phyloP scores from a whole-genome alignment of 2,329 filamentous ascomycete species.

The Elsinoe necatrix region DNA sequence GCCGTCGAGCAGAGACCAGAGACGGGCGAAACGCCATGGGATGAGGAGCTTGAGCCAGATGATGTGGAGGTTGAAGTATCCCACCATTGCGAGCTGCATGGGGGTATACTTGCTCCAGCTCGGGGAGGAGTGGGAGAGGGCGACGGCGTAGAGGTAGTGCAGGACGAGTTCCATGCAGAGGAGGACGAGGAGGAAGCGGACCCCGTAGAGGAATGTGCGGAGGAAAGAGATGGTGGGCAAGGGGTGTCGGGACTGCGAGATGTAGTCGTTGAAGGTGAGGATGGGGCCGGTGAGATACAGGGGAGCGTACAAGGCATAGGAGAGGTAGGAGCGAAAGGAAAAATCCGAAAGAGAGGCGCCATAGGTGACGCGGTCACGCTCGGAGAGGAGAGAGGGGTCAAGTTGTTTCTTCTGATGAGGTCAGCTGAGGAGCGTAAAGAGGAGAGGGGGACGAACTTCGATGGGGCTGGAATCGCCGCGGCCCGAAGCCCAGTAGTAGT shows the following conservation, averaged over 20 bases:
- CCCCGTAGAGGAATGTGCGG: slow-evolving; percentile 70
- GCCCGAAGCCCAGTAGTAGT: slow-evolving; percentile 86
- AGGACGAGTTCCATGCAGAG: slow-evolving; percentile 85
- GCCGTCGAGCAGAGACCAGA: slow-evolving; percentile 87
- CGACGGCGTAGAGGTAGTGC: slow-evolving; percentile 88
- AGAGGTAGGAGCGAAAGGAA: slow-evolving; percentile 76
- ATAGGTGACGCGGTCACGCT: slow-evolving; percentile 73
- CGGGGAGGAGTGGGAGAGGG: slow-evolving; percentile 74
- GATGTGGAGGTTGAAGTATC: slow-evolving; percentile 91
- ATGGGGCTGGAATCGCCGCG: slow-evolving; percentile 56
- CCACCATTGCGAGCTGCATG: slow-evolving; percentile 79
- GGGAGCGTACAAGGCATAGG: slow-evolving; percentile 83
- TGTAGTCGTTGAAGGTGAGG: slow-evolving; percentile 95
- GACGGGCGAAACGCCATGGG: slow-evolving; percentile 95
- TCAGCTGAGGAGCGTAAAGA: slow-evolving; percentile 43
- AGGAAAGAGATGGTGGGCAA: slow-evolving; percentile 54
- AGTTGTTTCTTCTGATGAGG: slow-evolving; percentile 87
- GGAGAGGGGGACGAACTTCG: slow-evolving; percentile 58
- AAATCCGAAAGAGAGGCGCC: slow-evolving; percentile 66
- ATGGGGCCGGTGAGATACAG: slow-evolving; percentile 91
- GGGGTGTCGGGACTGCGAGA: slow-evolving; percentile 71
- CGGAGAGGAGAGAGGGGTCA: slow-evolving; percentile 76
- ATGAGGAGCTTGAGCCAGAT: slow-evolving; percentile 97
- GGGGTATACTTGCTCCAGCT: slow-evolving; percentile 78
- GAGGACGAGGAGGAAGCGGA: slow-evolving; percentile 72